Evolutionary conservation across 257 asterid genomes (phyloP), one percentile per base, ranked within the genome.

Genomic region (Phtheirospermum japonicum): DNA sequence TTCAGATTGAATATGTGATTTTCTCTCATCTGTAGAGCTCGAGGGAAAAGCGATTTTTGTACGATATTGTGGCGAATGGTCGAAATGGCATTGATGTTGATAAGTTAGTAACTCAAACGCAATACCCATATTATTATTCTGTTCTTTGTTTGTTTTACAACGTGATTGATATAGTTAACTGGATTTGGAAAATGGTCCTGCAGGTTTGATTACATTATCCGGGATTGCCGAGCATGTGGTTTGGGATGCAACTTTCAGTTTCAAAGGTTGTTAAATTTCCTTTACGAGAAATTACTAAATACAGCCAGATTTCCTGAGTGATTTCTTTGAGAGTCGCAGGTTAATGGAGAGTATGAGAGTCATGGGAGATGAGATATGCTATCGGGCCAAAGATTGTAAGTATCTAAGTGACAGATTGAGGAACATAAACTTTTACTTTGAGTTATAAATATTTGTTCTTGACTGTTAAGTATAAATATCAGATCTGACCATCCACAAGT

Each of bases 31-130:
- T 71, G 67, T 63, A 89, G 99, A 79, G 84, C 73, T 63, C 88
- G 42, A 77, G 67, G 83, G 99, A 89, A 71, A 92, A 86, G 76
- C 82, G 45, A 30, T 89, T 86, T 73, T 77, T 92, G 56, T 92
- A 89, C 53, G 99, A 92, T 74, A 85, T 92, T 68, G 99, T 92
- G 80, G 99, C 97, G 57, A 92, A 92, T 79, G 97, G 99, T 65
- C 93, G 95, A 66, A 92, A 82, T 79, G 95, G 97, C 67, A 79
- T 92, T 66, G 99, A 89, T 31, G 99, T 92, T 73, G 99, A 92
- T 95, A 92, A 92, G 99, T 89, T 71, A 79, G 96, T 89, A 64
- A 51, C 39, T 33, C 39, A 33, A 33, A 33, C 39, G 3, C 39
- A 23, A 23, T 23, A 23, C 28, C 28, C 39, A 33, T 53, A 26